Evolutionary conservation across 2,329 filamentous ascomycete species (phyloP).

Genomic region (Fusarium foetens): DNA sequence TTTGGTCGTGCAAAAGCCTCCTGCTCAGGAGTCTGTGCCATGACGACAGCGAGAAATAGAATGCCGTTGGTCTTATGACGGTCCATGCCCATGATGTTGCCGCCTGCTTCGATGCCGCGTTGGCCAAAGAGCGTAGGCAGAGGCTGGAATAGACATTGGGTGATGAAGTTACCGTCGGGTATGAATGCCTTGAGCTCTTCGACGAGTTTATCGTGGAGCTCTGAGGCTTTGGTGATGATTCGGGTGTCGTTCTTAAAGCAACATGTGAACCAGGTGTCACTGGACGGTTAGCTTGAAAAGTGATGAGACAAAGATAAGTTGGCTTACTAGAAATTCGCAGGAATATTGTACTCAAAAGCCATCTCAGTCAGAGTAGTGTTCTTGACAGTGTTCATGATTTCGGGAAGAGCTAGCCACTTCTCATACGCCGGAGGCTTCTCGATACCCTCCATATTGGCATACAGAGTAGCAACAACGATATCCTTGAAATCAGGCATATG

Average conservation of each 20-base stretch:
- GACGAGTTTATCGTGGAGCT: slow-evolving; percentile 21
- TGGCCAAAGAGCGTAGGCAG: slow-evolving; percentile 18
- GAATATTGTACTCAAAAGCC: slow-evolving; percentile 33
- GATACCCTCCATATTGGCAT: slow-evolving; percentile 25
- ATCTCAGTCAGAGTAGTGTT: slow-evolving; percentile 28
- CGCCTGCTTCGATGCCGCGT: slow-evolving; percentile 21
- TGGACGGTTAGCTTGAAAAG: background rate
- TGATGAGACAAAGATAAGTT: rapidly evolving
- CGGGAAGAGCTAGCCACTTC: slow-evolving; percentile 32
- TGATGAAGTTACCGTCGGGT: slow-evolving; percentile 23
- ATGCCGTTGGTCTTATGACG: slow-evolving; percentile 23
- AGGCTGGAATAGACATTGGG: slow-evolving; percentile 29
- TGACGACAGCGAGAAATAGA: slow-evolving; percentile 15
- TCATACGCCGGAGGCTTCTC: slow-evolving; percentile 24
- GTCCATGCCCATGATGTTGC: slow-evolving; percentile 29
- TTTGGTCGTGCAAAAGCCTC: slow-evolving; percentile 17
- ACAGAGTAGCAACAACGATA: slow-evolving; percentile 13
- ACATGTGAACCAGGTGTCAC: slow-evolving; percentile 26
- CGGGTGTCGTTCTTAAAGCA: slow-evolving; percentile 29
- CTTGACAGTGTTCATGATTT: slow-evolving; percentile 28
- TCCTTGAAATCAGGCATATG: slow-evolving; percentile 29
- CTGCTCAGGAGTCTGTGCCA: slow-evolving; percentile 19
- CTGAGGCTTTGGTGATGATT: slow-evolving; percentile 24
- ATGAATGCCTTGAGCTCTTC: slow-evolving; percentile 25
- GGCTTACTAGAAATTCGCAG: slow-evolving; percentile 25